These are phyloP conservation scores for Singerocomus rubriflavus DNA, from an alignment of 1,284 basidiomycete species.

Conservation along the genomic window DNA sequence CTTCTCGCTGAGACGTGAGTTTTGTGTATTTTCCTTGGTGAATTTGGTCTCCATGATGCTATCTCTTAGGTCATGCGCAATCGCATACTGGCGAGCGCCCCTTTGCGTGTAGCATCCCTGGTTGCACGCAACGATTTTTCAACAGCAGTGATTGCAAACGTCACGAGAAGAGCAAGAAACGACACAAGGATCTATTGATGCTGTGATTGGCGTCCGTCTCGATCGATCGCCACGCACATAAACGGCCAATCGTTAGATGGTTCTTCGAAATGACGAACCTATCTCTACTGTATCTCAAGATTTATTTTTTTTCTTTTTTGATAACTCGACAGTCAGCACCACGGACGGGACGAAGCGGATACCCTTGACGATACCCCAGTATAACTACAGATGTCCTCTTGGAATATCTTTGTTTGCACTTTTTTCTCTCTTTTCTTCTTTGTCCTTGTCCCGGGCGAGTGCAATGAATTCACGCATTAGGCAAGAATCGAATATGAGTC, in stretches of 20 bases:
- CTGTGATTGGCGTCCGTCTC: constrained; percentile 18
- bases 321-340: constrained; percentile 1
- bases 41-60: constrained; percentile 8
- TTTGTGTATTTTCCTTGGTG: neutral
- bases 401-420: constrained; percentile 12
- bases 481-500: constrained; percentile 4
- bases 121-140: constrained; percentile 30
- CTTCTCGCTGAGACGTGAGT: constrained; percentile 35
- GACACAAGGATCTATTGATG: constrained; percentile 22
- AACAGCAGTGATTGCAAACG: constrained; percentile 36
- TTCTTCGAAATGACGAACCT: constrained; percentile 7
- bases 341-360: constrained; percentile 14
- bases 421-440: neutral
- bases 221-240: constrained; percentile 22
- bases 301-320: neutral
- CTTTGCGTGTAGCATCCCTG: constrained; percentile 24
- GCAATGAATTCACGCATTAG: neutral
- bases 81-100: constrained; percentile 32
- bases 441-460: neutral
- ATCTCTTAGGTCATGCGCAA: constrained; percentile 26
- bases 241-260: constrained; percentile 1
- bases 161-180: constrained; percentile 33
- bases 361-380: constrained; percentile 27
- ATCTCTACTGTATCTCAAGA: constrained; percentile 4
- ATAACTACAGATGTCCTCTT: constrained; percentile 1